These are phyloP conservation scores for Pterocarpus macrocarpus DNA, from an alignment of 306 rosid species.

Conservation along the genomic window DNA sequence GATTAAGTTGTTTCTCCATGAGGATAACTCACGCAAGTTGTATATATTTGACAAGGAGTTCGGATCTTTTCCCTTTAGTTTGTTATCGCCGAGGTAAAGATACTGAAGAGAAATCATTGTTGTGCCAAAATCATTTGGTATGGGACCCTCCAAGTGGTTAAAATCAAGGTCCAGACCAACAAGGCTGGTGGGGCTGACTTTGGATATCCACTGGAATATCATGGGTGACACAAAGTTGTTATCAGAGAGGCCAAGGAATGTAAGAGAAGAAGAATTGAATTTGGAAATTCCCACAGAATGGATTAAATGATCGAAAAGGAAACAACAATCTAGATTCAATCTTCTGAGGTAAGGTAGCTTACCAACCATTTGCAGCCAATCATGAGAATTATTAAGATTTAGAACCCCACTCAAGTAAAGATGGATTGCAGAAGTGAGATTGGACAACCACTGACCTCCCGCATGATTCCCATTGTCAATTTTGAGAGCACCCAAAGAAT, in stretches of 20 bases:
- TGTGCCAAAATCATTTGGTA: not conserved
- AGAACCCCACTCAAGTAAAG: not conserved
- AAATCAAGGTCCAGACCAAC: not conserved
- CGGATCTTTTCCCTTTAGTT: not conserved
- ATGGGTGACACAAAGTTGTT: constrained; percentile 24
- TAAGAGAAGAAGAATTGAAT: constrained; percentile 39
- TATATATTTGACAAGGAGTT: constrained; percentile 14
- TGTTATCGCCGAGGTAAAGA: not conserved
- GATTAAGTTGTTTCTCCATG: accelerated
- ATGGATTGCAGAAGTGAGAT: constrained; percentile 40
- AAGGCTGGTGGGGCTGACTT: constrained; percentile 31
- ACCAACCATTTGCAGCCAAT: constrained; percentile 19
- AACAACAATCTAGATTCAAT: not conserved
- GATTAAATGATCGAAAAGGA: constrained; percentile 27
- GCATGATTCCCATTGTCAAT: not conserved
- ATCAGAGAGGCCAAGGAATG: not conserved
- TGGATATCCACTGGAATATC: constrained; percentile 43
- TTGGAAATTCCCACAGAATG: not conserved
- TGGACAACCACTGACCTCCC: constrained; percentile 40
- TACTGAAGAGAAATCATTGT: not conserved
- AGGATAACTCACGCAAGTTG: not conserved
- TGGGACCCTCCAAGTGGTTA: not conserved
- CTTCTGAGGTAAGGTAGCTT: constrained; percentile 28
- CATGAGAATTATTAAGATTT: constrained; percentile 11
- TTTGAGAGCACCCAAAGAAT: not conserved